These are phyloP conservation scores for Xylaria sp. DNA, from an alignment of 2,329 filamentous ascomycete species.

Conservation along the genomic window DNA sequence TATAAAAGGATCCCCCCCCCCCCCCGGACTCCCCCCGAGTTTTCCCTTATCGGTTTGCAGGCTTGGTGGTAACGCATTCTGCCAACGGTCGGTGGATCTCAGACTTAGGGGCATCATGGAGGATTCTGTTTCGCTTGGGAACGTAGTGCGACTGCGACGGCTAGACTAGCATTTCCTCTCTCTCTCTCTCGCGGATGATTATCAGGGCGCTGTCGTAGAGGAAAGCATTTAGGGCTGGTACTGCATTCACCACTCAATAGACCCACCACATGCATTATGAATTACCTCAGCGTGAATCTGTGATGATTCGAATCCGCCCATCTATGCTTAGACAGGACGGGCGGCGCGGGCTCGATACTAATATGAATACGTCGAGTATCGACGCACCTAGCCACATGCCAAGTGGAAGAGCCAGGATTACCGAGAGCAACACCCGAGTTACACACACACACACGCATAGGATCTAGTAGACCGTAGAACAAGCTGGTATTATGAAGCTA, in stretches of 20 bases:
- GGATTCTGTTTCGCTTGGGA: too few species aligned
- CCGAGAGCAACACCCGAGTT: not conserved
- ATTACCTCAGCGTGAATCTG: not conserved
- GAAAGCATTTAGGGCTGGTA: not conserved
- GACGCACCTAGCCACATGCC: not conserved
- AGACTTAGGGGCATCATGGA: too few species aligned
- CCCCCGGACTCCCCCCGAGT: too few species aligned
- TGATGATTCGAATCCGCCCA: not conserved
- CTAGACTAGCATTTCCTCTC: slow-evolving; percentile 1
- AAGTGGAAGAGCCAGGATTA: not conserved
- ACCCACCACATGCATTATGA: not conserved
- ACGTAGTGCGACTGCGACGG: too few species aligned
- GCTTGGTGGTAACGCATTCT: too few species aligned
- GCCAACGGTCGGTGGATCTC: too few species aligned
- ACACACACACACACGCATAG: not conserved
- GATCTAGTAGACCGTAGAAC: slow-evolving; percentile 28
- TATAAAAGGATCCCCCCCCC: slow-evolving; percentile 50
- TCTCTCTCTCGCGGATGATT: too few species aligned
- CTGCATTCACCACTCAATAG: not conserved
- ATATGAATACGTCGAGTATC: not conserved
- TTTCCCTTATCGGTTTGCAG: too few species aligned
- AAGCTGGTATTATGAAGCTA: slow-evolving; percentile 39
- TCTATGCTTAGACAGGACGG: not conserved
- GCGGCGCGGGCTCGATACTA: not conserved
- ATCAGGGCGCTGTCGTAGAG: not conserved